These are phyloP conservation scores for Arthrobotrys iridis DNA, from an alignment of 2,329 filamentous ascomycete genomes.

Conservation along the genomic window DNA sequence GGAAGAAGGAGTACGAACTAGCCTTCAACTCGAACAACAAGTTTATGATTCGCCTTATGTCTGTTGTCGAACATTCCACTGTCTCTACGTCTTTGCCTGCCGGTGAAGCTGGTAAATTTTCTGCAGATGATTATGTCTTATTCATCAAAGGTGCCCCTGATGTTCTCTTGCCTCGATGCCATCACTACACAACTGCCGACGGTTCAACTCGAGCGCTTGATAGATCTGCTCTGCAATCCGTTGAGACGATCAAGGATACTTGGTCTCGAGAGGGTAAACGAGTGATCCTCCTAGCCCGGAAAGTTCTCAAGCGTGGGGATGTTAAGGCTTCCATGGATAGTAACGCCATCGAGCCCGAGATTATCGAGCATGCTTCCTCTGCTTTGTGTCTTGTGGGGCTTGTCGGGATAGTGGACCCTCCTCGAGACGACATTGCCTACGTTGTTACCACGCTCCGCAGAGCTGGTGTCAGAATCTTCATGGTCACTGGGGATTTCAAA, in stretches of 20 bases:
- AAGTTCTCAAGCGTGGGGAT: slow-evolving; percentile 64
- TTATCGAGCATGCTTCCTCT: slow-evolving; percentile 66
- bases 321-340: slow-evolving; percentile 63
- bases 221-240: slow-evolving; percentile 62
- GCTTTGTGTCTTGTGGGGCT: slow-evolving; percentile 68
- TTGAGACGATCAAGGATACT: slow-evolving; percentile 72
- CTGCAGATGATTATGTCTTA: slow-evolving; percentile 62
- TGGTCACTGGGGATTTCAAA: slow-evolving; percentile 83
- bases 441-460: slow-evolving; percentile 72
- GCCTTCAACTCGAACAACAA: slow-evolving; percentile 87
- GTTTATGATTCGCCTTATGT: slow-evolving; percentile 76
- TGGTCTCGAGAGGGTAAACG: slow-evolving; percentile 76
- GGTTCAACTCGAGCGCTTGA: slow-evolving; percentile 68
- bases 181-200: slow-evolving; percentile 67
- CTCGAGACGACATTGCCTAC: slow-evolving; percentile 69
- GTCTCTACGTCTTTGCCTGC: slow-evolving; percentile 4
- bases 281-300: slow-evolving; percentile 74
- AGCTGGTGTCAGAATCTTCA: slow-evolving; percentile 79
- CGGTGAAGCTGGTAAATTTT: slow-evolving; percentile 32
- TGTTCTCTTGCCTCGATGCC: slow-evolving; percentile 73
- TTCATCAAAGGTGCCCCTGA: slow-evolving; percentile 85
- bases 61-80: slow-evolving; percentile 55
- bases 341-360: slow-evolving; percentile 68
- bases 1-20: slow-evolving; percentile 74
- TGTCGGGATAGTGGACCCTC: slow-evolving; percentile 70